Percentiles rank a stretch among this genome's conserved stretches.
These are phyloP conservation scores for Trichoderma citrinoviride DNA, from an alignment of 2,329 filamentous ascomycete species.

Conservation along the genomic window DNA sequence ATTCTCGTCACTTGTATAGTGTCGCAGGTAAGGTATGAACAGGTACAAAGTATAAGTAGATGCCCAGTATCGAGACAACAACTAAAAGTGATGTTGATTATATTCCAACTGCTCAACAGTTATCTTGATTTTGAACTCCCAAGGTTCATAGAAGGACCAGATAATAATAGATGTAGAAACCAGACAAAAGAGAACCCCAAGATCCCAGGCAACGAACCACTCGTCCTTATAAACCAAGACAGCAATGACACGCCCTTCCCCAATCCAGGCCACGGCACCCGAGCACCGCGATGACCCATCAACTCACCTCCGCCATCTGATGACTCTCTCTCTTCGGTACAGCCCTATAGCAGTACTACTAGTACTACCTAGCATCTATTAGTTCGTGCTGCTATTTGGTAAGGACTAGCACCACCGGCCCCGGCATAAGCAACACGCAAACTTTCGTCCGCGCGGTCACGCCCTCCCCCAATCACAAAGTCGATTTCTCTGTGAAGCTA, in stretches of 20 bases:
- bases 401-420: neutral
- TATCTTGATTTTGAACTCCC: neutral
- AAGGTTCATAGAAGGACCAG: neutral
- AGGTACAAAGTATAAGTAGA: neutral
- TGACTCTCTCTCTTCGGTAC: no score
- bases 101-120: neutral
- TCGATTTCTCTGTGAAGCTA: no score
- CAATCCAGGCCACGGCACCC: neutral
- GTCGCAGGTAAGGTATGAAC: neutral
- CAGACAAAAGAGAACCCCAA: neutral
- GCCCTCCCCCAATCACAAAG: neutral
- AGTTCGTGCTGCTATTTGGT: no score
- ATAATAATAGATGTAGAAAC: no score
- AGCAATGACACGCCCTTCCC: no score
- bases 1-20: conserved; percentile 1
- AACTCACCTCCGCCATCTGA: no score
- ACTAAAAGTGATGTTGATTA: neutral
- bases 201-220: neutral
- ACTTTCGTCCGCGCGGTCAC: conserved; percentile 6
- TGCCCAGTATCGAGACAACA: neutral
- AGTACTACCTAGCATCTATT: no score
- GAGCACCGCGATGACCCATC: neutral
- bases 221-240: neutral
- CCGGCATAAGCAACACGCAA: neutral
- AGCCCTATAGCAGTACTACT: no score